phyloP scores from a whole-genome alignment of 139 green algal species.

The Pedinophyceae sp. region DNA sequence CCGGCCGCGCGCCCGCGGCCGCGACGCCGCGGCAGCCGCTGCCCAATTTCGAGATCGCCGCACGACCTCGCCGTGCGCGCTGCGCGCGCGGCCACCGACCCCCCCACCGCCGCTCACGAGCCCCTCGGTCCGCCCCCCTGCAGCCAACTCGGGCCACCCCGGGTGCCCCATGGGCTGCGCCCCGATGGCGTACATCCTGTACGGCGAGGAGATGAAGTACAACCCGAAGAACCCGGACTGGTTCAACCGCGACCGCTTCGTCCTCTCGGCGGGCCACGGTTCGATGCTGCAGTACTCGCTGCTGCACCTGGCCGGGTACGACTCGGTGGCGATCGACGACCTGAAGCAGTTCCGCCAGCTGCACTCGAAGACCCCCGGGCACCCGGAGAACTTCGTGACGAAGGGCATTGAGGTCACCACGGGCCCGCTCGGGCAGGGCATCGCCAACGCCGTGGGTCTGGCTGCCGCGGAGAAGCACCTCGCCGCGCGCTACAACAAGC shows the following conservation, averaged over 20 bases:
- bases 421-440: slow-evolving; percentile 86
- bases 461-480: slow-evolving; percentile 86
- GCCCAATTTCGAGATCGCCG: too few relatives aligned
- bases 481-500: slow-evolving; percentile 97
- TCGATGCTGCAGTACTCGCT: slow-evolving; percentile 98
- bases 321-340: slow-evolving; percentile 75
- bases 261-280: slow-evolving; percentile 95
- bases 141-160: slow-evolving; percentile 88
- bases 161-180: slow-evolving; percentile 93
- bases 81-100: too few relatives aligned
- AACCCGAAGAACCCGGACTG: slow-evolving; percentile 90
- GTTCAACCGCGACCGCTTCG: slow-evolving; percentile 94
- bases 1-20: too few relatives aligned
- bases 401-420: slow-evolving; percentile 93
- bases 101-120: too few relatives aligned
- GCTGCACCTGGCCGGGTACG: slow-evolving; percentile 89
- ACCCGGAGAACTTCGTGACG: slow-evolving; percentile 98
- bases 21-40: too few relatives aligned
- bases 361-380: slow-evolving; percentile 78
- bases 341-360: slow-evolving; percentile 95
- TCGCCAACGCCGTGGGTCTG: slow-evolving; percentile 90
- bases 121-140: too few relatives aligned
- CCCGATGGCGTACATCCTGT: slow-evolving; percentile 95
- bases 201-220: slow-evolving; percentile 82
- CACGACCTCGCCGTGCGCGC: too few relatives aligned